These are phyloP conservation scores for Houttuynia cordata DNA, from an alignment of 164 flowering plant genomes.

Conservation along the genomic window DNA sequence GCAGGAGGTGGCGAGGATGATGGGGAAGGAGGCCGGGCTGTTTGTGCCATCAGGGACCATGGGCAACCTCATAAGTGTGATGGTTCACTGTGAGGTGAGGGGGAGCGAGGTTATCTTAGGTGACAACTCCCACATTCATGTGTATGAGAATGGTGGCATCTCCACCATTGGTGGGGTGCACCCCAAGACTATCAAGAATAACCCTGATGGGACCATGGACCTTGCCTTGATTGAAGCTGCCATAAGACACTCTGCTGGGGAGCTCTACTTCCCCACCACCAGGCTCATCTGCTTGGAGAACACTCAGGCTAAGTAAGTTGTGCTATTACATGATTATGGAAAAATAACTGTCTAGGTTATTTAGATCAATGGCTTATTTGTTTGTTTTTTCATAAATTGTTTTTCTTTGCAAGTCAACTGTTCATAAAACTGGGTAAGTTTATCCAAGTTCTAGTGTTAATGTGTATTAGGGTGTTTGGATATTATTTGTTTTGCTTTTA, in stretches of 20 bases:
- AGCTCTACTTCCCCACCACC: slow-evolving; percentile 62
- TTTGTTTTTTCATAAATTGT: no score
- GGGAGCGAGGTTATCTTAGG: slow-evolving; percentile 92
- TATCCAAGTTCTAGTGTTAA: background rate
- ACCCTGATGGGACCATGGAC: slow-evolving; percentile 87
- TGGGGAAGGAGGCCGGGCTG: slow-evolving; percentile 75
- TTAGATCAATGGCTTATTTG: no score
- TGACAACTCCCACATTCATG: slow-evolving; percentile 63
- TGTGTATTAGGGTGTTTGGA: background rate
- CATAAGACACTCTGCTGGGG: slow-evolving; percentile 55
- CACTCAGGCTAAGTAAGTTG: slow-evolving; percentile 82
- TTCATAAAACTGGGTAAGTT: no score
- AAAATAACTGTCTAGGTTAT: no score
- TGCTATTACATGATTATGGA: no score
- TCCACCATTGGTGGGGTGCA: slow-evolving; percentile 83
- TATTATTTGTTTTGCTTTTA: background rate
- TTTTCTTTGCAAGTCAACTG: no score
- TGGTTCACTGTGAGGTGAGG: slow-evolving; percentile 75
- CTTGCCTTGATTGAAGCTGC: slow-evolving; percentile 64
- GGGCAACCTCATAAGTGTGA: slow-evolving; percentile 86
- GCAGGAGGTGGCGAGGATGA: slow-evolving; percentile 57
- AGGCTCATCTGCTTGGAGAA: slow-evolving; percentile 94
- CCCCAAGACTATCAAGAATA: slow-evolving; percentile 63
- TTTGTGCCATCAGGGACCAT: slow-evolving; percentile 96
- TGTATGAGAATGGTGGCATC: slow-evolving; percentile 88